Percentiles rank a stretch among this genome's conserved stretches.
Evolutionary conservation across 768 basidiomycete genomes (phyloP).

Genomic region (Trametes cingulata): DNA sequence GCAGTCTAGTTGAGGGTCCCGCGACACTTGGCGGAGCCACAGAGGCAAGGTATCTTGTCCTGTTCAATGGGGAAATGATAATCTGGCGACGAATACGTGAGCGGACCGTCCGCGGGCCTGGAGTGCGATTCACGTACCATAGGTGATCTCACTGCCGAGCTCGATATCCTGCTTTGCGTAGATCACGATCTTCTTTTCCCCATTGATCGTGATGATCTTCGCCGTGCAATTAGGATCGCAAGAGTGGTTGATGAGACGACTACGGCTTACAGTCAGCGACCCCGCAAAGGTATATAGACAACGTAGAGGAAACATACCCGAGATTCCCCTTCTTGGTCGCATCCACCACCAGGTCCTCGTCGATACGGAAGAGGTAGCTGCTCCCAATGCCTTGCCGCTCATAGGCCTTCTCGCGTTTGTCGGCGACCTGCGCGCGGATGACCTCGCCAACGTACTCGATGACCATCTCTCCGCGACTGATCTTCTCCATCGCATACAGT

Average conservation of each 20-base stretch:
- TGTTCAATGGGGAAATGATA: constrained; percentile 99
- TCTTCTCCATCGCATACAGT: constrained; percentile 95
- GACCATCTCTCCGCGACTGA: constrained; percentile 94
- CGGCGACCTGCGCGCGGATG: constrained; percentile 92
- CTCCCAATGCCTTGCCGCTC: constrained; percentile 97
- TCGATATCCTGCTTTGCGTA: constrained; percentile 97
- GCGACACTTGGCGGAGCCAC: constrained; percentile 88
- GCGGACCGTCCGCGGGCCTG: too few species aligned
- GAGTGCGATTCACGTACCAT: constrained; percentile 77
- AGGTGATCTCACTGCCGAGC: constrained; percentile 96
- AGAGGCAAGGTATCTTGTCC: constrained; percentile 93
- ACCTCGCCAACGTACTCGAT: constrained; percentile 99
- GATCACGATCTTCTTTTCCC: constrained; percentile 98
- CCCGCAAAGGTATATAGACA: not conserved
- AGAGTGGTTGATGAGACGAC: constrained; percentile 97
- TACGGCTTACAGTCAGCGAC: constrained; percentile 33
- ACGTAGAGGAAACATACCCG: constrained; percentile 60
- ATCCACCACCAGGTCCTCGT: constrained; percentile 97
- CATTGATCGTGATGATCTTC: constrained; percentile 88
- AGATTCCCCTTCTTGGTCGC: constrained; percentile 99
- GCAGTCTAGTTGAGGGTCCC: constrained; percentile 88
- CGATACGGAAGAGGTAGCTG: constrained; percentile 96
- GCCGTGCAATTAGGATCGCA: constrained; percentile 94
- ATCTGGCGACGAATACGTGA: too few species aligned
- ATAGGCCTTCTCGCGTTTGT: constrained; percentile 95